These are phyloP conservation scores for Metschnikowia vanudenii DNA, from an alignment of 805 yeast species.

Conservation along the genomic window DNA sequence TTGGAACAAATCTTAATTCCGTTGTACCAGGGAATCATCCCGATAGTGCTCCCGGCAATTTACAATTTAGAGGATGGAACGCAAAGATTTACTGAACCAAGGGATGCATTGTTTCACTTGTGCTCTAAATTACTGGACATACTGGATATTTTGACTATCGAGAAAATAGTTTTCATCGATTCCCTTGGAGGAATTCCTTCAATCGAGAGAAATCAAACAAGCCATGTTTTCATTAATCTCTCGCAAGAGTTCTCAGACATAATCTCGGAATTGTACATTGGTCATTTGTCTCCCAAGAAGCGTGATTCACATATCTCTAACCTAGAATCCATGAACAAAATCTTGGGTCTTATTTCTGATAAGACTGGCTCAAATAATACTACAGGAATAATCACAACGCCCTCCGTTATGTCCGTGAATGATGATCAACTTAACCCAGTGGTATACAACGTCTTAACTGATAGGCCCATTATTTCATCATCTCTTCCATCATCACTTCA, in stretches of 20 bases:
- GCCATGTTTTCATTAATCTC: conserved; percentile 85
- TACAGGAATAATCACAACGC: conserved; percentile 87
- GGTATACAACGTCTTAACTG: conserved; percentile 86
- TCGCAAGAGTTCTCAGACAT: conserved; percentile 77
- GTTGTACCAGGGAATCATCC: conserved; percentile 49
- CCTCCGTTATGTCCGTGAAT: conserved; percentile 61
- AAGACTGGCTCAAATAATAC: conserved; percentile 40
- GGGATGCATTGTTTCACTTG: conserved; percentile 26
- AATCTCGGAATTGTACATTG: conserved; percentile 58
- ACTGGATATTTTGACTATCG: conserved; percentile 53
- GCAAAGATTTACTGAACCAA: conserved; percentile 29
- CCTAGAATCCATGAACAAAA: conserved; percentile 59
- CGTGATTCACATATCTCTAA: conserved; percentile 64
- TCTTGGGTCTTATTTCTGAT: conserved; percentile 51
- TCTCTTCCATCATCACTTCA: conserved; percentile 69
- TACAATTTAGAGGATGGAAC: conserved; percentile 21
- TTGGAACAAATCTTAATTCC: conserved; percentile 39
- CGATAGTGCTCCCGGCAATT: conserved; percentile 62
- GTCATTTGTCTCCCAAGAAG: conserved; percentile 45
- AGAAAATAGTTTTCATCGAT: conserved; percentile 78
- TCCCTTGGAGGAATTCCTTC: conserved; percentile 90
- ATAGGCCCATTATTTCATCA: conserved; percentile 85
- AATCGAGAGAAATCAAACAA: conserved; percentile 69
- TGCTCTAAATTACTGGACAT: conserved; percentile 26
- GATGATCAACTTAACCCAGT: conserved; percentile 71